phyloP scores from a whole-genome alignment of 257 asterid genomes.

The Solanum etuberosum region DNA sequence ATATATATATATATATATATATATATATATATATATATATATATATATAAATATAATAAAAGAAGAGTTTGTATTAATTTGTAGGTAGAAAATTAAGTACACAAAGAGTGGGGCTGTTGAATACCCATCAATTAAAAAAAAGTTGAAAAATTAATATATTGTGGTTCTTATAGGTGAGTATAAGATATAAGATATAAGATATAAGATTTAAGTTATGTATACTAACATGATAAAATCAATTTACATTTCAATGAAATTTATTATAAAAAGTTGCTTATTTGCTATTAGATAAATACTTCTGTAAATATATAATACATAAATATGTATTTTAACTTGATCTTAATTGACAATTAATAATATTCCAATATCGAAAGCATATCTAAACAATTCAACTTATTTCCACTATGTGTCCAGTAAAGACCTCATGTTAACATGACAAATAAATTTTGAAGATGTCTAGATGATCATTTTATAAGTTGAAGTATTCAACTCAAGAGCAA shows the following conservation, averaged over 20 bases:
- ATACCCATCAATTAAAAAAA: not conserved
- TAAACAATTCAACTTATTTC: not conserved
- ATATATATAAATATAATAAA: not conserved
- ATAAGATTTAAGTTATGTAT: not conserved
- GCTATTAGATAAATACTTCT: not conserved
- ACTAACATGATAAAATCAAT: not conserved
- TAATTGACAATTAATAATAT: not conserved
- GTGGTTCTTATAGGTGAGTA: not conserved
- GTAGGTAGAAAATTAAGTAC: not conserved
- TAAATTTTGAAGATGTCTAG: not conserved
- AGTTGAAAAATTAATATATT: not conserved
- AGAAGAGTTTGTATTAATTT: not conserved
- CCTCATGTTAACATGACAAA: too few relatives aligned
- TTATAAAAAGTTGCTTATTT: not conserved
- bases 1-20: too few relatives aligned
- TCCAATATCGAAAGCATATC: fast-evolving
- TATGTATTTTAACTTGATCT: not conserved
- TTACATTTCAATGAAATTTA: not conserved
- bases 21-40: too few relatives aligned
- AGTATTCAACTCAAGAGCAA: not conserved
- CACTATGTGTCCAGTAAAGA: too few relatives aligned
- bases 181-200: not conserved
- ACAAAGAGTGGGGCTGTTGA: not conserved
- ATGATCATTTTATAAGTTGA: not conserved
- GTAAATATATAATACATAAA: not conserved